Evolutionary conservation across 495 filamentous ascomycete species (phyloP).

Genomic region (Hypoxylon lienhwacheense): DNA sequence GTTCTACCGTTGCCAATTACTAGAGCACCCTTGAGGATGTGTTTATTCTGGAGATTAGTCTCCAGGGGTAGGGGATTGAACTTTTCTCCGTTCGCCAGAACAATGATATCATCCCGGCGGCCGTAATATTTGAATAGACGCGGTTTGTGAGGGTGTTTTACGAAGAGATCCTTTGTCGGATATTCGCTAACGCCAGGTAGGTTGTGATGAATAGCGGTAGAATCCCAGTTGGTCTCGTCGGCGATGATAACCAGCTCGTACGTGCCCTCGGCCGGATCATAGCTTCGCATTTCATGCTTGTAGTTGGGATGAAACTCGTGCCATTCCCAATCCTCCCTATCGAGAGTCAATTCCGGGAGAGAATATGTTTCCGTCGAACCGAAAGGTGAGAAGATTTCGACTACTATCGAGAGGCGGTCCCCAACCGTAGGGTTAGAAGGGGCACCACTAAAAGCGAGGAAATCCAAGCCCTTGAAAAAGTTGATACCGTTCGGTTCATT

Average conservation of each 20-base stretch:
- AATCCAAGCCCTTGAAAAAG: constrained; percentile 24
- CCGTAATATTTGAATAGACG: constrained; percentile 48
- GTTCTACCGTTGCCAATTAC: constrained; percentile 47
- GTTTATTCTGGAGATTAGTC: constrained; percentile 21
- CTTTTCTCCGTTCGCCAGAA: constrained; percentile 58
- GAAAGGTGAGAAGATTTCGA: constrained; percentile 19
- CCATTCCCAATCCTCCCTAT: constrained; percentile 31
- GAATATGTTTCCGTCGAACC: constrained; percentile 31
- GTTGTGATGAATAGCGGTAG: constrained; percentile 38
- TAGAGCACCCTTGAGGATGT: constrained; percentile 41
- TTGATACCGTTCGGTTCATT: constrained; percentile 16
- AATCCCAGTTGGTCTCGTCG: constrained; percentile 4
- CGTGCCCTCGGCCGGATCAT: constrained; percentile 24
- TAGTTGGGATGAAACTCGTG: constrained; percentile 29
- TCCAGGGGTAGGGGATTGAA: constrained; percentile 54
- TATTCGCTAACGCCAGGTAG: constrained; percentile 47
- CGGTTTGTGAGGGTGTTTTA: constrained; percentile 43
- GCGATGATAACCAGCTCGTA: constrained; percentile 29
- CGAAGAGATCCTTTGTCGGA: constrained; percentile 53
- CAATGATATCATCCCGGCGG: constrained; percentile 56
- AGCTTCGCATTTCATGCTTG: constrained; percentile 29
- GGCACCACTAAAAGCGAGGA: constrained; percentile 33
- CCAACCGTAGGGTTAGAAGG: constrained; percentile 12
- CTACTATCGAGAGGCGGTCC: constrained; percentile 7
- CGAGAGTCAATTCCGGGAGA: constrained; percentile 1